These are phyloP conservation scores for Sextonia rubra DNA, from an alignment of 164 flowering plant genomes.

Conservation along the genomic window DNA sequence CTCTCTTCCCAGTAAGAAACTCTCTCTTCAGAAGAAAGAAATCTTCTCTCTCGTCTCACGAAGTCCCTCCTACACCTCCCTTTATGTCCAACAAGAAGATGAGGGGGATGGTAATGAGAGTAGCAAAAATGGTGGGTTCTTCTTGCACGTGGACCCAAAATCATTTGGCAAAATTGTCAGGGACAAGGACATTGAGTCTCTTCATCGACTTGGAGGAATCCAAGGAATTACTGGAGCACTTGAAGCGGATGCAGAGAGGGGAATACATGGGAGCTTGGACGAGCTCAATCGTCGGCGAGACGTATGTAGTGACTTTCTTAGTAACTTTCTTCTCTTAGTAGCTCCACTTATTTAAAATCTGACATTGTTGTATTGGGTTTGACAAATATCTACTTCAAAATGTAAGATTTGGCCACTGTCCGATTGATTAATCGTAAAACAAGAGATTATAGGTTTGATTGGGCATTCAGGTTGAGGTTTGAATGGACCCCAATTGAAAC, in stretches of 20 bases:
- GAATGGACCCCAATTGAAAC: no score
- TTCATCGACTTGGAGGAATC: constrained; percentile 33
- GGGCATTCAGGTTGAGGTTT: no score
- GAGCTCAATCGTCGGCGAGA: constrained; percentile 22
- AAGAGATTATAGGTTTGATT: no score
- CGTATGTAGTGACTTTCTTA: no score
- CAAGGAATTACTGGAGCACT: constrained; percentile 33
- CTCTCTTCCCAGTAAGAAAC: constrained; percentile 25
- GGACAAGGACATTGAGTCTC: constrained; percentile 23
- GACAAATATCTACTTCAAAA: no score
- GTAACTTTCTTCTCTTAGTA: no score
- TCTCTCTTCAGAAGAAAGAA: constrained; percentile 5
- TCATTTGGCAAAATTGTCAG: constrained; percentile 30
- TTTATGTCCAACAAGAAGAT: not conserved
- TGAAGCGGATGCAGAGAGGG: constrained; percentile 29
- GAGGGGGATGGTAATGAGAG: no score
- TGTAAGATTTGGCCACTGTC: no score
- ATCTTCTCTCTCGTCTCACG: not conserved
- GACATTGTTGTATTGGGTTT: no score
- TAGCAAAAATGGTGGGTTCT: not conserved
- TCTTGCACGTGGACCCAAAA: constrained; percentile 10
- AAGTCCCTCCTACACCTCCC: constrained; percentile 4
- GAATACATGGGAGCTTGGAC: constrained; percentile 30
- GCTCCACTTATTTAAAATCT: no score
- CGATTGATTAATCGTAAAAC: no score